phyloP scores from a whole-genome alignment of 1,139 yeast genomes.

The Yamadazyma dendronema region DNA sequence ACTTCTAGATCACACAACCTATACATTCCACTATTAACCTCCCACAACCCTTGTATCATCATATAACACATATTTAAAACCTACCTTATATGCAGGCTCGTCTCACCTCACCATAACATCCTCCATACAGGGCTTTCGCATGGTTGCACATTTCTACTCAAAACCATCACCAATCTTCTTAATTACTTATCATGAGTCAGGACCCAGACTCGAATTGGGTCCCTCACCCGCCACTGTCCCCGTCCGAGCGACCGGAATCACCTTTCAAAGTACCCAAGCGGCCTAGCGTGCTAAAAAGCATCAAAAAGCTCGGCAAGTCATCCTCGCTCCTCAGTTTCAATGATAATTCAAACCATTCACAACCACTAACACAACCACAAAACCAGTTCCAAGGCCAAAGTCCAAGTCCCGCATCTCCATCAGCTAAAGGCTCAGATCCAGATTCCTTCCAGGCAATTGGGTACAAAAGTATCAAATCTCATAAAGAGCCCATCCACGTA shows the following conservation, averaged over 20 bases:
- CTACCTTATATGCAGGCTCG: too few species aligned
- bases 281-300: constrained; percentile 20
- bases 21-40: too few species aligned
- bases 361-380: background rate
- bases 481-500: constrained; percentile 31
- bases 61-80: too few species aligned
- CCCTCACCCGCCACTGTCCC: constrained; percentile 1
- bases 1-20: too few species aligned
- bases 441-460: constrained; percentile 33
- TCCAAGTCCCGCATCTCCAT: constrained; percentile 2
- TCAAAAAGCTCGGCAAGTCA: constrained; percentile 23
- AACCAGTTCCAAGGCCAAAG: background rate
- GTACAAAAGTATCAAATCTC: constrained; percentile 25
- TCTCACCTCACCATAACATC: too few species aligned
- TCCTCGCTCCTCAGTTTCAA: constrained; percentile 21
- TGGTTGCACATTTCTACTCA: constrained; percentile 3
- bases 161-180: too few species aligned
- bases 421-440: background rate
- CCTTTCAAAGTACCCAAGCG: constrained; percentile 11
- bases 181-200: background rate
- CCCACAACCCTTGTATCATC: too few species aligned
- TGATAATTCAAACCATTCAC: too few species aligned
- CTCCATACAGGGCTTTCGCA: background rate
- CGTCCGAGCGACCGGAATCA: background rate
- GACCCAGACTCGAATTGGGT: constrained; percentile 1